Evolutionary conservation across 768 basidiomycete species (phyloP).

Genomic region (Boletus tomentosulus): DNA sequence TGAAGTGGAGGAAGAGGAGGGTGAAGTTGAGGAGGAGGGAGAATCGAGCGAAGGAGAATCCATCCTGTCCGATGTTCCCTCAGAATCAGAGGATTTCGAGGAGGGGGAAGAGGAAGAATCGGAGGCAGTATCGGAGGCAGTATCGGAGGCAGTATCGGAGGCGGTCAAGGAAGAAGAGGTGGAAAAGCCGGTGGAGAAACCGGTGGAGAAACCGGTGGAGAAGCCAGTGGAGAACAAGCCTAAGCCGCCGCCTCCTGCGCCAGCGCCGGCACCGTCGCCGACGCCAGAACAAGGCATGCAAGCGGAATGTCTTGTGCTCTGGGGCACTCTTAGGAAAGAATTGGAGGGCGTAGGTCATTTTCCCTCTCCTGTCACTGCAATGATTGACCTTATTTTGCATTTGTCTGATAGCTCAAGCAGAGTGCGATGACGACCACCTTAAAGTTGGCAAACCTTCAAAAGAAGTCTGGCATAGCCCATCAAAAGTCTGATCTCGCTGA

Average conservation of each 20-base stretch:
- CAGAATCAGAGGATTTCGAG: background rate
- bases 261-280: conserved; percentile 13
- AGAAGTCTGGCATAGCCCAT: conserved; percentile 36
- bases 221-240: conserved; percentile 11
- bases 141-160: conserved; percentile 28
- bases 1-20: conserved; percentile 29
- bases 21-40: conserved; percentile 16
- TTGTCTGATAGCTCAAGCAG: conserved; percentile 37
- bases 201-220: conserved; percentile 11
- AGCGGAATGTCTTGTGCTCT: conserved; percentile 52
- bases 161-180: conserved; percentile 18
- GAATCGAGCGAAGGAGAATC: conserved; percentile 26
- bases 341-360: conserved; percentile 51
- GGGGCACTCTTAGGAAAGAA: conserved; percentile 45
- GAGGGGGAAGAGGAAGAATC: background rate
- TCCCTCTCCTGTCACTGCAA: background rate
- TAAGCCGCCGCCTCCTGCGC: conserved; percentile 24
- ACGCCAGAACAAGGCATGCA: conserved; percentile 61
- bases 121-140: background rate
- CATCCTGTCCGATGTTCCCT: background rate
- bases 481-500: conserved; percentile 45
- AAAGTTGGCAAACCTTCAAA: conserved; percentile 34
- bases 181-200: conserved; percentile 12
- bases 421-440: conserved; percentile 37
- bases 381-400: background rate